Conservation (phyloP, 192 early-diverging fungal genomes). For the Pecoramyces ruminantium region DNA sequence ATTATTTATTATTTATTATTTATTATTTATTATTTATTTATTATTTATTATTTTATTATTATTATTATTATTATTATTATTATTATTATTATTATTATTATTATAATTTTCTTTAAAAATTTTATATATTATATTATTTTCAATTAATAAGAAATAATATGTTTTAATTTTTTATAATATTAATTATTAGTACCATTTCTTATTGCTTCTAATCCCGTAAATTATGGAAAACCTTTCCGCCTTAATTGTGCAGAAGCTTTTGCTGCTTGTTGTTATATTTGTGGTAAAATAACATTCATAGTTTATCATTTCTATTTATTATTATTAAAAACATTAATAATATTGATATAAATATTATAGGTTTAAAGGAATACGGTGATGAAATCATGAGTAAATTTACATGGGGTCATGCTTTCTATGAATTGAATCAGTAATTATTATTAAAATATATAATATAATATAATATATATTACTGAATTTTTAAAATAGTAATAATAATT, state of each 20-base stretch:
- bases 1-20: too few species aligned
- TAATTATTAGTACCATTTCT: constrained; percentile 63
- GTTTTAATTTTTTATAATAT: background rate
- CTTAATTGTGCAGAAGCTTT: constrained; percentile 96
- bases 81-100: too few species aligned
- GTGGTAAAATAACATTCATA: constrained; percentile 22
- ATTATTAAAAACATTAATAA: background rate
- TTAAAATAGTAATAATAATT: too few species aligned
- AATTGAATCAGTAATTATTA: constrained; percentile 75
- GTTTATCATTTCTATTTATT: background rate
- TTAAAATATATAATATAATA: too few species aligned
- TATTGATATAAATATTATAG: constrained; percentile 3
- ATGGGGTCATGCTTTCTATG: constrained; percentile 86
- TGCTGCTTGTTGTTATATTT: constrained; percentile 83
- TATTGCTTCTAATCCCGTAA: constrained; percentile 90
- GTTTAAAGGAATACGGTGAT: constrained; percentile 48
- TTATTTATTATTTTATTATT: too few species aligned
- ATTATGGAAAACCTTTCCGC: constrained; percentile 91
- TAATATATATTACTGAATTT: too few species aligned
- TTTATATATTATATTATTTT: too few species aligned
- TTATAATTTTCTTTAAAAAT: too few species aligned
- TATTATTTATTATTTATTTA: too few species aligned
- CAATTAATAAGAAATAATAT: too few species aligned
- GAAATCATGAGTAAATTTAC: constrained; percentile 71
- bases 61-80: too few species aligned